Base-by-base conservation (phyloP, 768 basidiomycete genomes). In the Filobasidium floriforme region DNA sequence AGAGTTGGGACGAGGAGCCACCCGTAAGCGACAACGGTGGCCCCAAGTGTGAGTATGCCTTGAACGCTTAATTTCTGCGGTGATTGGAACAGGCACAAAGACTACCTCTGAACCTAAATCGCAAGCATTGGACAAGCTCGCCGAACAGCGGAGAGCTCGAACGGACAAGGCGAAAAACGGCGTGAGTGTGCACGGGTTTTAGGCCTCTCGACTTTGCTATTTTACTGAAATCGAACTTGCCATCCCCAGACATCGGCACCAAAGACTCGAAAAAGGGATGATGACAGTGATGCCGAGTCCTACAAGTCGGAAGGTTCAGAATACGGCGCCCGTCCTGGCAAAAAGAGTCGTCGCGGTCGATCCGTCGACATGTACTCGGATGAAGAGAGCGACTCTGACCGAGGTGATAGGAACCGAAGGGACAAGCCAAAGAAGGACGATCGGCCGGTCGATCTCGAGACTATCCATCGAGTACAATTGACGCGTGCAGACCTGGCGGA, bases 401-500 rank as follows among this genome's bases (percentile, higher is more conserved):
- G 40, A 41, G 26, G 54, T 68, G 65, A 15, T 57, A 49, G 26
- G 54, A 57, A 24, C 29, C 2, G 54, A 6, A 57, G 26, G 7
- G 24, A 15, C 26, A 57, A 57, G 24, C 29, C 19, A n/a, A 57
- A 57, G 15, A 24, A 24, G 29, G 26, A 57, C 54, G 54, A 57
- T 57, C 26, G 15, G 24, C 54, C 54, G 14, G 54, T 24, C 15
- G 29, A 24, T 15, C 54, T 57, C 66, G 82, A 79, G 6, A 87
- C 89, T 71, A 74, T 97, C 22, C 82, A 83, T 66, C 80, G 80
- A 52, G 85, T 87, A 64, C 80, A 84, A 57, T 71, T 98, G 22
- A 84, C 87, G 9, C 83, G 94, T 60, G 84, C 87, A 62, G 79
- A 82, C 73, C 80, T 97, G 14, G 88, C 85, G 15, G 89, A 87